These are phyloP conservation scores for Tulasnella sp. DNA, from an alignment of 768 basidiomycete genomes.

Conservation along the genomic window DNA sequence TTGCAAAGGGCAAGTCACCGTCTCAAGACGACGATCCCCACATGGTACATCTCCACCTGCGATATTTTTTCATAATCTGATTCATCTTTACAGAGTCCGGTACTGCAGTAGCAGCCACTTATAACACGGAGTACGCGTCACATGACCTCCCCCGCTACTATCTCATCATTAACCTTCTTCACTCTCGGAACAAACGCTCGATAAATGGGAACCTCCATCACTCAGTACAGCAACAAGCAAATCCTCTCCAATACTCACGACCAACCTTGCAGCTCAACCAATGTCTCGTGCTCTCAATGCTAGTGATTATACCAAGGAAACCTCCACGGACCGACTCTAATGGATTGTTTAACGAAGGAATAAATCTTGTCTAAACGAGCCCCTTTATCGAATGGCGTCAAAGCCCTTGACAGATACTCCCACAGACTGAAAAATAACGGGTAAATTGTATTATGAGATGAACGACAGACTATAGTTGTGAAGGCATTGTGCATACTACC, in stretches of 20 bases:
- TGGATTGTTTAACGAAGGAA: constrained; percentile 32
- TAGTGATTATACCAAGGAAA: too few relatives aligned
- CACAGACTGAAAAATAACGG: too few relatives aligned
- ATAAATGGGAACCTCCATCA: constrained; percentile 2
- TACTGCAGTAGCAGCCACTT: constrained; percentile 31
- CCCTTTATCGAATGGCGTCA: too few relatives aligned
- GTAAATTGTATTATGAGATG: too few relatives aligned
- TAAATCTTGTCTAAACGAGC: constrained; percentile 43
- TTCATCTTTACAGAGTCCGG: constrained; percentile 7
- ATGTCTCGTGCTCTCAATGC: constrained; percentile 60
- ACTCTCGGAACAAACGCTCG: too few relatives aligned
- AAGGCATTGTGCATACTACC: too few relatives aligned
- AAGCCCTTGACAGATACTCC: constrained; percentile 23
- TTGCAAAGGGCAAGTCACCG: constrained; percentile 14
- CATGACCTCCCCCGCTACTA: constrained; percentile 4
- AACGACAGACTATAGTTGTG: too few relatives aligned
- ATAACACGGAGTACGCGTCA: constrained; percentile 56
- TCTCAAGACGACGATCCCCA: constrained; percentile 51
- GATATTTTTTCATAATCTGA: not conserved
- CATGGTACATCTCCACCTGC: not conserved
- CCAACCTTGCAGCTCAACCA: constrained; percentile 69
- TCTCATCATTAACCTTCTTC: not conserved
- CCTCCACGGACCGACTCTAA: constrained; percentile 44
- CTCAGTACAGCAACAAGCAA: constrained; percentile 32
- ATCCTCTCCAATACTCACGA: constrained; percentile 55